Conservation (phyloP, 768 basidiomycete species). For the Fistulinella prunicolor region DNA sequence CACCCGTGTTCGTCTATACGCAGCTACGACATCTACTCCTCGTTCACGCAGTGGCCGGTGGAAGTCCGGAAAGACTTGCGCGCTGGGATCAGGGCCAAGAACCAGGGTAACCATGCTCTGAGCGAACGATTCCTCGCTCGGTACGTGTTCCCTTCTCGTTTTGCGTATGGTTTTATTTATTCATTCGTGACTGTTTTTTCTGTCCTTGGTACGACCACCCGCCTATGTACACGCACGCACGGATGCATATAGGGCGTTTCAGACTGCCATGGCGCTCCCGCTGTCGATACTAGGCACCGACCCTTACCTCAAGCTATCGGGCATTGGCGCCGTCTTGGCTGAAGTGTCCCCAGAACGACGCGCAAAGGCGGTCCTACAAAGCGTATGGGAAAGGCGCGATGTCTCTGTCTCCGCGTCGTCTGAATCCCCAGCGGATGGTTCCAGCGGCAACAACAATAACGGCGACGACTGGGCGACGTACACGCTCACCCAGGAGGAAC, state of each 20-base stretch:
- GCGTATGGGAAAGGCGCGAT: conserved; percentile 21
- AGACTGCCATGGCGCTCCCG: conserved; percentile 47
- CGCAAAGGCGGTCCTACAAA: conserved; percentile 26
- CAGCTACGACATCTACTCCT: conserved; percentile 55
- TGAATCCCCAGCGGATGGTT: conserved; percentile 5
- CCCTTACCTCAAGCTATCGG: conserved; percentile 64
- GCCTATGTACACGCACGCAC: too few species aligned
- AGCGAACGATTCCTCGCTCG: conserved; percentile 52
- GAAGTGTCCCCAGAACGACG: conserved; percentile 39
- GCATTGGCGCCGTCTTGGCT: conserved; percentile 60
- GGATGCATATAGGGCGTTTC: conserved; percentile 49
- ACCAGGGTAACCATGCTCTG: conserved; percentile 50
- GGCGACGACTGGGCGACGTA: conserved; percentile 20
- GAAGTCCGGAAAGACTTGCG: conserved; percentile 64
- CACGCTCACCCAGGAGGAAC: conserved; percentile 34
- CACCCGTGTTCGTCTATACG: too few species aligned
- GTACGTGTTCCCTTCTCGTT: conserved; percentile 35
- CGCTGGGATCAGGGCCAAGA: conserved; percentile 59
- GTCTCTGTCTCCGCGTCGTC: not conserved
- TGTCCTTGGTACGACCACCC: too few species aligned
- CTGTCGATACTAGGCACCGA: conserved; percentile 35
- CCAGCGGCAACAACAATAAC: too few species aligned
- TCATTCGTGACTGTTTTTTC: too few species aligned
- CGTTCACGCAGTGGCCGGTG: conserved; percentile 63
- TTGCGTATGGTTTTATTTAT: too few species aligned